Evolutionary conservation across 2,329 filamentous ascomycete species (phyloP).

Genomic region (Fusarium verticillioides): DNA sequence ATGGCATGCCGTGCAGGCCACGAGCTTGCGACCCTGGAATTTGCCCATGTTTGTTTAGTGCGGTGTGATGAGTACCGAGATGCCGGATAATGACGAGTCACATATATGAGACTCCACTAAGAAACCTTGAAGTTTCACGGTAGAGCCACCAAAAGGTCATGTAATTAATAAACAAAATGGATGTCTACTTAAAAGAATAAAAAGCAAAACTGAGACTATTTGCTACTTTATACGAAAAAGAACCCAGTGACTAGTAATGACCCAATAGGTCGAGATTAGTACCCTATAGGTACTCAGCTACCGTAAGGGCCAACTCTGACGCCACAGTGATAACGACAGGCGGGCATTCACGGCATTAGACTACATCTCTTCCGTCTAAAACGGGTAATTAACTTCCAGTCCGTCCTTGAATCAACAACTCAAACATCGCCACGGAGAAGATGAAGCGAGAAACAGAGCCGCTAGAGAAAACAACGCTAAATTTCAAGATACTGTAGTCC

Average conservation of each 20-base stretch:
- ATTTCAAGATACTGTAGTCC: not conserved
- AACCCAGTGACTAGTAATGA: not conserved
- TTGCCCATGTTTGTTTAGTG: not conserved
- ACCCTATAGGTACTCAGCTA: not conserved
- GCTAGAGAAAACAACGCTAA: conserved; percentile 30
- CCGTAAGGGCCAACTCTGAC: not conserved
- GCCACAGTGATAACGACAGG: not conserved
- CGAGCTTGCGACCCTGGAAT: not conserved
- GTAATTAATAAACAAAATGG: not conserved
- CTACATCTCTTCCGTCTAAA: not conserved
- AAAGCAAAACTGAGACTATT: not conserved
- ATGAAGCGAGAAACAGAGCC: conserved; percentile 20
- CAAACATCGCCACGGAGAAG: not conserved
- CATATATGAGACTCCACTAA: not conserved
- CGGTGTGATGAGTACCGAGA: not conserved
- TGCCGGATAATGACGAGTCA: not conserved
- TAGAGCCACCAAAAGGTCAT: not conserved
- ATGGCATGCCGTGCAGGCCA: conserved; percentile 5
- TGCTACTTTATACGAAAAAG: not conserved
- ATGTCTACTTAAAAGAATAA: not conserved
- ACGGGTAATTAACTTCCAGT: not conserved
- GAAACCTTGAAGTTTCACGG: not conserved
- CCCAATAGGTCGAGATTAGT: not conserved
- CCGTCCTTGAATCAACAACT: not conserved
- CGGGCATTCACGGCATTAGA: not conserved